Evolutionary conservation across 2,329 filamentous ascomycete genomes (phyloP).

Genomic region (Domatiomyces catenatus): DNA sequence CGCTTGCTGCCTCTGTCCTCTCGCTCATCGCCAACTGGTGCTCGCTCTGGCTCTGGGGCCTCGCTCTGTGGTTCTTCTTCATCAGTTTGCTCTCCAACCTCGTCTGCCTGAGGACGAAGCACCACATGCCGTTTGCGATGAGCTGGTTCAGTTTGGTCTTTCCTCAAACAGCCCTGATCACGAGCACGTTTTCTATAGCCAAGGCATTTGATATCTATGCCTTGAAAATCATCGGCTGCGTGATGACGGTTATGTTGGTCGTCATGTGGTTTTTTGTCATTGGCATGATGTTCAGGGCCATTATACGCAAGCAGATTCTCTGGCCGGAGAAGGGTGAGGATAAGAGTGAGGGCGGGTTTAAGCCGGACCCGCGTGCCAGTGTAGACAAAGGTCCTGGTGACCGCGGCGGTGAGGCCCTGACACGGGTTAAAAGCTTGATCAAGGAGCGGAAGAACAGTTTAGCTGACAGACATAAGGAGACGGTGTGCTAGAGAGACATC

Average conservation of each 20-base stretch:
- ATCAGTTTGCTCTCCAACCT: constrained; percentile 49
- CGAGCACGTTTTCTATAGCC: constrained; percentile 57
- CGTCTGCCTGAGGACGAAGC: constrained; percentile 7
- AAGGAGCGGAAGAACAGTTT: not conserved
- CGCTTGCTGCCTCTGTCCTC: constrained; percentile 39
- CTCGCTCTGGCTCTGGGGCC: constrained; percentile 64
- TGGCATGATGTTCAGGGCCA: constrained; percentile 53
- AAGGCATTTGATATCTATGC: constrained; percentile 43
- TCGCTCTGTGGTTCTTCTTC: constrained; percentile 75
- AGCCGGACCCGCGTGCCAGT: not conserved
- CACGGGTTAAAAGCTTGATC: not conserved
- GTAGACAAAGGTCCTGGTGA: not conserved
- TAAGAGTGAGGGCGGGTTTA: constrained; percentile 42
- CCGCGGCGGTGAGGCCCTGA: not conserved
- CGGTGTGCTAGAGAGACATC: not conserved
- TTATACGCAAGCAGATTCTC: constrained; percentile 51
- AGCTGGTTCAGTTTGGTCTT: constrained; percentile 76
- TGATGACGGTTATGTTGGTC: constrained; percentile 50
- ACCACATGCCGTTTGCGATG: constrained; percentile 60
- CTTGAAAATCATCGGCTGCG: constrained; percentile 52
- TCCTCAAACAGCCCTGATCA: constrained; percentile 59
- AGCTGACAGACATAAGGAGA: not conserved
- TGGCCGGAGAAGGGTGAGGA: constrained; percentile 61
- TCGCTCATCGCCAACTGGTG: constrained; percentile 45
- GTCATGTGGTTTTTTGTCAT: constrained; percentile 55